Evolutionary conservation across 1,139 yeast genomes (phyloP).

Genomic region (Pichia sp.): DNA sequence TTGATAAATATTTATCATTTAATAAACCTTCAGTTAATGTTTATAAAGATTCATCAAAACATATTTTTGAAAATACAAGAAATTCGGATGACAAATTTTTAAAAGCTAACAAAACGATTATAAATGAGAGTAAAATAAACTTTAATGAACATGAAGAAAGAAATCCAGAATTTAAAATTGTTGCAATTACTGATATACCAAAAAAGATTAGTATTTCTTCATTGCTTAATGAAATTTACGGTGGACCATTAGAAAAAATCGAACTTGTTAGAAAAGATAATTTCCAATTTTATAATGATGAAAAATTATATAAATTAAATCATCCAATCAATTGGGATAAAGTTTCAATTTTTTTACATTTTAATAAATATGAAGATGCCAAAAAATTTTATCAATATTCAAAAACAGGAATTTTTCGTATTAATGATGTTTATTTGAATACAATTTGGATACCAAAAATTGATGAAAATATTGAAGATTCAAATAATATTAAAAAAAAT

Average conservation of each 20-base stretch:
- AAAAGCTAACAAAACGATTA: slow-evolving; percentile 7
- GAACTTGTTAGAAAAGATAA: slow-evolving; percentile 18
- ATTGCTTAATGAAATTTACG: slow-evolving; percentile 53
- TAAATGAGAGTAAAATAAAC: slow-evolving; percentile 1
- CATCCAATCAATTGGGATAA: slow-evolving; percentile 22
- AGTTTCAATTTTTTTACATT: slow-evolving; percentile 43
- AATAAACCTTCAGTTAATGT: neutral
- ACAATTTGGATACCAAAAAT: slow-evolving; percentile 29
- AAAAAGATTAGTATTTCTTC: slow-evolving; percentile 41
- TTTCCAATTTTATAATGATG: slow-evolving; percentile 7
- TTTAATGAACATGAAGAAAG: neutral
- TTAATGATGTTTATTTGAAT: slow-evolving; percentile 49
- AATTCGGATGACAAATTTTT: neutral
- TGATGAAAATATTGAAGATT: slow-evolving; percentile 5
- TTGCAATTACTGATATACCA: slow-evolving; percentile 36
- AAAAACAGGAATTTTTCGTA: slow-evolving; percentile 48
- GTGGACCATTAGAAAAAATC: slow-evolving; percentile 68
- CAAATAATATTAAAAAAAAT: slow-evolving; percentile 1
- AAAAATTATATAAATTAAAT: slow-evolving; percentile 4
- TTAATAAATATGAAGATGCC: slow-evolving; percentile 51
- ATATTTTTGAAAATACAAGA: neutral
- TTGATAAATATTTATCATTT: neutral
- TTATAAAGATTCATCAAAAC: too few relatives aligned
- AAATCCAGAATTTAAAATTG: slow-evolving; percentile 16
- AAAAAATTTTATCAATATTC: slow-evolving; percentile 48